Conservation (phyloP, 192 early-diverging fungal species). For the Entomortierella chlamydospora region DNA sequence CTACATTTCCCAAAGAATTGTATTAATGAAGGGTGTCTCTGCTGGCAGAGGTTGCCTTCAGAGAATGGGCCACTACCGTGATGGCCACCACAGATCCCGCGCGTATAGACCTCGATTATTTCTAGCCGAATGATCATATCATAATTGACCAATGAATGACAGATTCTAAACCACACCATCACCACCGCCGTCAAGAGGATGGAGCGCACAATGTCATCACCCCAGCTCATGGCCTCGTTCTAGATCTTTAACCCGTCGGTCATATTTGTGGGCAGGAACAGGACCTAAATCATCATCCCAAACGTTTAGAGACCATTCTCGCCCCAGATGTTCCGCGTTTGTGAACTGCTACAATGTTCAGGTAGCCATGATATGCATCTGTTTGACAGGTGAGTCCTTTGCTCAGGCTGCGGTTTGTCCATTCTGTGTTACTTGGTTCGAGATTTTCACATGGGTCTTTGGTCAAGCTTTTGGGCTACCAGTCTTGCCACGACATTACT, state of each 20-base stretch:
- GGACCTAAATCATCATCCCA: no score
- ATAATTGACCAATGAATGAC: neutral
- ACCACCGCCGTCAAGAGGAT: no score
- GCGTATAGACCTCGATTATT: neutral
- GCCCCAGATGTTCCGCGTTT: neutral
- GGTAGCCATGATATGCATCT: slow-evolving; percentile 29
- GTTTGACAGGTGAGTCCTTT: slow-evolving; percentile 31
- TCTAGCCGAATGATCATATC: neutral
- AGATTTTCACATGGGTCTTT: slow-evolving; percentile 35
- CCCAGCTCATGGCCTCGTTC: slow-evolving; percentile 4
- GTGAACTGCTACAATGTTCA: slow-evolving; percentile 24
- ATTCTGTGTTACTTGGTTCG: slow-evolving; percentile 45
- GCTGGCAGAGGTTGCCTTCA: slow-evolving; percentile 4
- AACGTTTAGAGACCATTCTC: no score
- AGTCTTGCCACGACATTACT: slow-evolving; percentile 24
- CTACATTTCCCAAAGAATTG: slow-evolving; percentile 25
- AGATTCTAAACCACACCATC: neutral
- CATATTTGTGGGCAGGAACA: no score
- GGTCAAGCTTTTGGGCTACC: slow-evolving; percentile 30
- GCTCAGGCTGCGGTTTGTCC: slow-evolving; percentile 36
- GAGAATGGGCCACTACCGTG: neutral
- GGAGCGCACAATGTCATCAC: neutral
- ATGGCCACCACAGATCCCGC: neutral
- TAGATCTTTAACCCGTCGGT: neutral
- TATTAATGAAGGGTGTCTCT: no score